Evolutionary conservation across 2,329 filamentous ascomycete species (phyloP), one percentile per base, ranked within the genome.

Genomic region (Nannizziopsis barbatae): DNA sequence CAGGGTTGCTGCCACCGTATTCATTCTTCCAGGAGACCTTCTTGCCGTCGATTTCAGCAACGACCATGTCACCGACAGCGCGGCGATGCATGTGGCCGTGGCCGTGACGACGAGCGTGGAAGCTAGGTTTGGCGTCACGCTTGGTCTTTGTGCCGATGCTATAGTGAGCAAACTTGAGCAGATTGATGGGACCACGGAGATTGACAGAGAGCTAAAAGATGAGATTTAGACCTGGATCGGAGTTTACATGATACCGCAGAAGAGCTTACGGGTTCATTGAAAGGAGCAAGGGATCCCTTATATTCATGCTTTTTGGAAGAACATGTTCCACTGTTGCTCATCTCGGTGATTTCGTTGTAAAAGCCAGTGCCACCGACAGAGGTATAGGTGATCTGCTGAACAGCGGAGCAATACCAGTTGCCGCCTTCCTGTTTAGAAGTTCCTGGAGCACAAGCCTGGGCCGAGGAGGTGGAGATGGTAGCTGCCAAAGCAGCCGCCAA

Each of bases 111-210:
- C 65, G 66, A 8, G 66, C 65, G 42, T 61, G 62, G 49, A 62
- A 60, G 32, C 57, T 62, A 43, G 67, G 64, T 45, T 57, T 59
- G 17, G 51, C 50, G 39, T 58, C 62, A 53, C 68, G 65, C 61
- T 71, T 73, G 35, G 57, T 58, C 14, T 51, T 52, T 18, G 53
- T 53, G 17, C 68, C 68, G n/a, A 77, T 73, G 40, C 71, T 74
- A 64, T 87, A 89, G 47, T 80, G 79, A 9, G 83, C 84, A 47
- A 87, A 72, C 55, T 84, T 75, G 59, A 78, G 79, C 30, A 89
- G 61, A 35, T 75, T 67, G 56, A 85, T 63, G 1, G 84, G 84
- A 2, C 84, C 85, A 56, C 84, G 80, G 59, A 88, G 73, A 62
- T 86, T 81, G 53, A 86, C 65, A 1, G 83, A 85, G 27, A 88